Conservation (phyloP, 2,329 filamentous ascomycete species). For the Proliferodiscus dingleyae region DNA sequence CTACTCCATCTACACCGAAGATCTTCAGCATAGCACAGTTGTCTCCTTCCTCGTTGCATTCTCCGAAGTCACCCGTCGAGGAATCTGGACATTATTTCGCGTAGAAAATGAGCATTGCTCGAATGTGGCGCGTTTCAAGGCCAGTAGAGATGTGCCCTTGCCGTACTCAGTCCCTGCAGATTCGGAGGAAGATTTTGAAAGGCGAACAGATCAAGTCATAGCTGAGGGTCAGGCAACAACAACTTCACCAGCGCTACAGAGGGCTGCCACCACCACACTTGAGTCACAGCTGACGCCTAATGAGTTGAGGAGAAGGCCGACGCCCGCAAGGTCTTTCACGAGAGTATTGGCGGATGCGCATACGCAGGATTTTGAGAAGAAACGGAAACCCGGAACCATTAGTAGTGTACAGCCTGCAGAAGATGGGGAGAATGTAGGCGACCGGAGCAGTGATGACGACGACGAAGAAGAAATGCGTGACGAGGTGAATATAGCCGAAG, state of each 20-base stretch:
- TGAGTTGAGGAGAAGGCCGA: conserved; percentile 10
- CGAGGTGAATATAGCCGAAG: conserved; percentile 22
- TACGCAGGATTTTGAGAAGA: conserved; percentile 87
- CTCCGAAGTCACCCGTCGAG: conserved; percentile 76
- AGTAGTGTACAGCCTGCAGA: no score
- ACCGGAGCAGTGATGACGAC: conserved; percentile 17
- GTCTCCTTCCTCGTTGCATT: conserved; percentile 76
- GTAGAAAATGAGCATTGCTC: conserved; percentile 97
- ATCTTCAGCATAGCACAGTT: conserved; percentile 77
- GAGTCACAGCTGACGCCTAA: conserved; percentile 16
- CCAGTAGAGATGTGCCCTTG: conserved; percentile 78
- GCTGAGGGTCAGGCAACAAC: conserved; percentile 11
- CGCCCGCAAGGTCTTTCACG: conserved; percentile 38
- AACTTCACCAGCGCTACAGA: conserved; percentile 13
- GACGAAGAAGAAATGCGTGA: conserved; percentile 15
- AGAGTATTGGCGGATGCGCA: conserved; percentile 79
- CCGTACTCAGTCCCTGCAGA: conserved; percentile 53
- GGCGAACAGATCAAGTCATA: conserved; percentile 1
- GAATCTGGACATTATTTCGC: conserved; percentile 87
- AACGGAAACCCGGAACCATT: conserved; percentile 46
- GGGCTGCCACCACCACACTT: conserved; percentile 18
- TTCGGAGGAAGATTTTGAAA: conserved; percentile 15
- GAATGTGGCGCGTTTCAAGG: conserved; percentile 86
- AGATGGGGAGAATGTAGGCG: conserved; percentile 10
- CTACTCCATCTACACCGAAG: conserved; percentile 71